phyloP scores from a whole-genome alignment of 139 green algal genomes.

The Haematococcus lacustris region DNA sequence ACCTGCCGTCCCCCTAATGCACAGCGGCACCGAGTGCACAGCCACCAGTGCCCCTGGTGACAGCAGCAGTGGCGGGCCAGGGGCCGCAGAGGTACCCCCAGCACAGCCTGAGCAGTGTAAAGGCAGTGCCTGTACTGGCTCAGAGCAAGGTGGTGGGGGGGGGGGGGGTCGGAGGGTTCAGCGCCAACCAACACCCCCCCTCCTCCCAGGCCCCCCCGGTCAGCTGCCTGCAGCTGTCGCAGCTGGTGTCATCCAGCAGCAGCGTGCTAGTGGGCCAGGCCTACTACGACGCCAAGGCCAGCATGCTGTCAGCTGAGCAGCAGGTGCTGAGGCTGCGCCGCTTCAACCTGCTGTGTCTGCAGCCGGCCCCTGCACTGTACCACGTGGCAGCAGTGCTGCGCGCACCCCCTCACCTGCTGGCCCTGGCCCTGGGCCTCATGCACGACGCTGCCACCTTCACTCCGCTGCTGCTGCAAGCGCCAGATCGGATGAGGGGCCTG shows the following conservation, averaged over 20 bases:
- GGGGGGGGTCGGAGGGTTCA: no score
- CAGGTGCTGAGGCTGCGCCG: constrained; percentile 2
- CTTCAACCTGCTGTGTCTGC: neutral
- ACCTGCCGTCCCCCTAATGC: no score
- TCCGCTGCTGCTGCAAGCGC: neutral
- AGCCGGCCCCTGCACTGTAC: neutral
- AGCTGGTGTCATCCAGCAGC: neutral
- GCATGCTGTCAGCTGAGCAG: constrained; percentile 4
- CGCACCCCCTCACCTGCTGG: neutral
- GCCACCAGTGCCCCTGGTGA: no score
- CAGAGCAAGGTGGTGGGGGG: no score
- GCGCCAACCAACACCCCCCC: no score
- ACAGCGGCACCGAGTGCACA: no score
- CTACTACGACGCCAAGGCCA: neutral
- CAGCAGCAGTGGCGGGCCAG: no score
- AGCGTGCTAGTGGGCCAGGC: neutral
- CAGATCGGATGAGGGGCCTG: neutral
- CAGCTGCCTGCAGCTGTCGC: neutral
- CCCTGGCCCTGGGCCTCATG: neutral
- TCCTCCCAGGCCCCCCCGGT: no score
- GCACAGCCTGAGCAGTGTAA: no score
- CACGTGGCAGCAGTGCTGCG: neutral
- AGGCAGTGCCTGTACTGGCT: no score
- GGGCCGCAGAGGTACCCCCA: no score
- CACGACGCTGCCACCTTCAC: neutral